These are phyloP conservation scores for Epichloe elymi DNA, from an alignment of 2,329 filamentous ascomycete species.

Conservation along the genomic window DNA sequence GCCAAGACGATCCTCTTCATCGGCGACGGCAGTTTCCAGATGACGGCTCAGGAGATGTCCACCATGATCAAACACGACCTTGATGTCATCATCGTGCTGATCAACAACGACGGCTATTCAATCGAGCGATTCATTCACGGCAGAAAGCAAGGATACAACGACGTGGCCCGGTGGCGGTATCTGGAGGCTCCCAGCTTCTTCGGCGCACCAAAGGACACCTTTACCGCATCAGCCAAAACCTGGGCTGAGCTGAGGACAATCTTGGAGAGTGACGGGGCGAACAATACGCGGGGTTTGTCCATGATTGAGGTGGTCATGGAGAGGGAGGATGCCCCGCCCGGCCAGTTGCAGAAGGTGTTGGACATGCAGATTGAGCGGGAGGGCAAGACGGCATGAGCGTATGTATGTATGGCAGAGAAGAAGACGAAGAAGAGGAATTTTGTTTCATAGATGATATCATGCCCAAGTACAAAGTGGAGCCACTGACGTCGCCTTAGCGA, in stretches of 20 bases:
- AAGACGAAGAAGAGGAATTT: neutral
- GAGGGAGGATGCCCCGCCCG: conserved; percentile 5
- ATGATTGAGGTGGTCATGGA: conserved; percentile 7
- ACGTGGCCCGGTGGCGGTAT: conserved; percentile 39
- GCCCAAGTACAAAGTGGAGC: neutral
- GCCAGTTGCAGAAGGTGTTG: conserved; percentile 4
- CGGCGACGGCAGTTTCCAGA: conserved; percentile 51
- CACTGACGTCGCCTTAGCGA: too few species aligned
- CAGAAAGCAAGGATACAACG: conserved; percentile 38
- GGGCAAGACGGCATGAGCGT: neutral
- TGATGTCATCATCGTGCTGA: conserved; percentile 35
- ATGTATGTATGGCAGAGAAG: neutral
- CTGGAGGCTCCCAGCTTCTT: conserved; percentile 34
- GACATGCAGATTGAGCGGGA: conserved; percentile 4
- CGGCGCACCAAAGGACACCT: conserved; percentile 19
- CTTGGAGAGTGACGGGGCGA: neutral
- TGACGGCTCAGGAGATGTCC: conserved; percentile 53
- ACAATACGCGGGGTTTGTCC: neutral
- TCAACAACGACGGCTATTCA: conserved; percentile 48
- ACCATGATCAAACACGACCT: conserved; percentile 45
- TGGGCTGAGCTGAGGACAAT: conserved; percentile 4
- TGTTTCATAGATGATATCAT: neutral
- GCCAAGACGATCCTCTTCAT: conserved; percentile 40
- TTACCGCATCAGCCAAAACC: conserved; percentile 5
- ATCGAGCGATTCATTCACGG: conserved; percentile 47